Evolutionary conservation across 768 basidiomycete genomes (phyloP).

Genomic region (Gloeostereum incarnatum): DNA sequence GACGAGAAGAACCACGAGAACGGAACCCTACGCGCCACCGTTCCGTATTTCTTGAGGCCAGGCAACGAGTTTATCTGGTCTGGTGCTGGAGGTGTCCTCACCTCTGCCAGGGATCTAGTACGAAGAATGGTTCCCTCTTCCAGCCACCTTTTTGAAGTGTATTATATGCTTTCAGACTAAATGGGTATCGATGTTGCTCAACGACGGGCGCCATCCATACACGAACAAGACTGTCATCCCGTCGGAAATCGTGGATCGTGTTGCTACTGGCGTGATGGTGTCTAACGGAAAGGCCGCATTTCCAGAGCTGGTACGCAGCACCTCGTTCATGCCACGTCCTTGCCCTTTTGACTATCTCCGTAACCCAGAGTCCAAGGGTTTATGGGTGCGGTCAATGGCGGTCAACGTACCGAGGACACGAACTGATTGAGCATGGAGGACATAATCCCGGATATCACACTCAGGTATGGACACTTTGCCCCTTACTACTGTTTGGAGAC

Average conservation of each 20-base stretch:
- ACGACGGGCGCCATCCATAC: slow-evolving; percentile 26
- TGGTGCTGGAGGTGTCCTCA: slow-evolving; percentile 30
- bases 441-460: slow-evolving; percentile 26
- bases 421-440: slow-evolving; percentile 34
- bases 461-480: slow-evolving; percentile 7
- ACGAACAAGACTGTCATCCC: slow-evolving; percentile 28
- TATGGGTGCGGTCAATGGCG: slow-evolving; percentile 31
- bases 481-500: too few species aligned
- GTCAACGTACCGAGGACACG: slow-evolving; percentile 29
- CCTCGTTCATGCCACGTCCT: not conserved
- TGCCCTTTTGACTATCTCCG: too few species aligned
- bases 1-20: slow-evolving; percentile 18
- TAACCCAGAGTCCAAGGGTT: slow-evolving; percentile 26
- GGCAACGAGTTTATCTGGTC: slow-evolving; percentile 30
- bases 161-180: slow-evolving; percentile 12
- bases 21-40: slow-evolving; percentile 22
- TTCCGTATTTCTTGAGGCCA: slow-evolving; percentile 29
- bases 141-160: slow-evolving; percentile 8
- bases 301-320: slow-evolving; percentile 23
- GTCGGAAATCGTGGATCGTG: slow-evolving; percentile 22
- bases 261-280: slow-evolving; percentile 24
- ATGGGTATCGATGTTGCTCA: slow-evolving; percentile 32
- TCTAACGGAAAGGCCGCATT: slow-evolving; percentile 22
- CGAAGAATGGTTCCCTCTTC: not conserved
- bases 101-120: slow-evolving; percentile 31